Evolutionary conservation across 345 rosid genomes (phyloP).

Genomic region (Salix caprea): DNA sequence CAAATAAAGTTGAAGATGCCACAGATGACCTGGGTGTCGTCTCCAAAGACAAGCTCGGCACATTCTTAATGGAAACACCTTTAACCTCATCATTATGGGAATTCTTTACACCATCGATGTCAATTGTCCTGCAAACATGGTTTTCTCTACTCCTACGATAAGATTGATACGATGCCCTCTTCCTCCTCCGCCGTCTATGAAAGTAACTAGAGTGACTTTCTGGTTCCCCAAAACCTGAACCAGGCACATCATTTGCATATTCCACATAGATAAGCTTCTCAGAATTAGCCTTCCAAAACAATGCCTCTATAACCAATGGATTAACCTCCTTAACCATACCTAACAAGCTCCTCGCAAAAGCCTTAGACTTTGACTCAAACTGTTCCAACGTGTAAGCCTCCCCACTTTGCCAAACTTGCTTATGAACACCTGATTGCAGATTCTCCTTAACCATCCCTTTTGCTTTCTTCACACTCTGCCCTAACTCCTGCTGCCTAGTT

Average conservation of each 20-base stretch:
- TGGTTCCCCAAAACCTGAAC: conserved; percentile 89
- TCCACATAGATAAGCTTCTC: conserved; percentile 87
- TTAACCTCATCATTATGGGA: conserved; percentile 19
- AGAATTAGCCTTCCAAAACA: conserved; percentile 85
- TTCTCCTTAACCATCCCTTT: conserved; percentile 42
- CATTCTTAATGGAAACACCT: conserved; percentile 24
- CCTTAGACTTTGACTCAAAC: conserved; percentile 81
- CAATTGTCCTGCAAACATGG: conserved; percentile 24
- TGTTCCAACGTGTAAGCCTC: conserved; percentile 87
- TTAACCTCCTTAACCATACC: conserved; percentile 66
- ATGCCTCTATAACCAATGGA: conserved; percentile 67
- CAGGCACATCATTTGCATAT: conserved; percentile 99
- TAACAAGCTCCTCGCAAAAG: conserved; percentile 62
- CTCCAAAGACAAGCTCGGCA: conserved; percentile 21
- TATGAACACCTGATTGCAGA: conserved; percentile 49
- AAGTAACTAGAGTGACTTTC: conserved; percentile 60
- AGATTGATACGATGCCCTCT: conserved; percentile 45
- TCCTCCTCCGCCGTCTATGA: conserved; percentile 61
- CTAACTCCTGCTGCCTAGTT: conserved; percentile 95
- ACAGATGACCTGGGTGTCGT: conserved; percentile 16
- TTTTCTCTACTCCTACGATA: conserved; percentile 54
- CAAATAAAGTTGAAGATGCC: conserved; percentile 26
- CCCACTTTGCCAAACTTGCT: conserved; percentile 99
- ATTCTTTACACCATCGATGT: conserved; percentile 21
- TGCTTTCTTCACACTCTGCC: conserved; percentile 50